Conservation (phyloP, 1,284 basidiomycete species). For the Fomes fomentarius region DNA sequence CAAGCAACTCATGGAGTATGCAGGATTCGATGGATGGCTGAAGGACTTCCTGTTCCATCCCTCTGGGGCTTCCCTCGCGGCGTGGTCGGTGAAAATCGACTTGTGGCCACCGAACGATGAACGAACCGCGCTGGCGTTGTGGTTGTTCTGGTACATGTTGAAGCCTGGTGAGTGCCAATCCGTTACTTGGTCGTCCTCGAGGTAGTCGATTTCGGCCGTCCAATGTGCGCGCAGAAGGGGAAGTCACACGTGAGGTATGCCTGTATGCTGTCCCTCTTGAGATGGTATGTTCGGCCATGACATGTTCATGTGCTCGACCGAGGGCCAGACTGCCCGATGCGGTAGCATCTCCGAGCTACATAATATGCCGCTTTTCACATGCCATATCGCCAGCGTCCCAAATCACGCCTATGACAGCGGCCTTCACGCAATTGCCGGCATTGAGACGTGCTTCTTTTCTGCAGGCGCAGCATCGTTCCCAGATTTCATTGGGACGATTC, state of each 20-base stretch:
- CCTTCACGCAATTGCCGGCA: not conserved
- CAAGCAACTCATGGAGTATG: slow-evolving; percentile 45
- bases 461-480: not conserved
- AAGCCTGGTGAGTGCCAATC: slow-evolving; percentile 52
- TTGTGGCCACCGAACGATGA: slow-evolving; percentile 40
- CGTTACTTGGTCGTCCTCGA: not conserved
- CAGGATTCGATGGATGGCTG: slow-evolving; percentile 40
- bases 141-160: slow-evolving; percentile 55
- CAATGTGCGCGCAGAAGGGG: not conserved
- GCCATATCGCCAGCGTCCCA: not conserved
- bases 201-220: too few species aligned
- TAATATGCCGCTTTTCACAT: not conserved
- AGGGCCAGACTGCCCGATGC: not conserved
- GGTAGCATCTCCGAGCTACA: too few species aligned
- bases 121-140: slow-evolving; percentile 39
- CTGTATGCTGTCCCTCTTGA: not conserved
- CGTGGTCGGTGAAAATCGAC: slow-evolving; percentile 30
- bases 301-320: not conserved
- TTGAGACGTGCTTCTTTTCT: not conserved
- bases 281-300: not conserved
- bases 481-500: not conserved
- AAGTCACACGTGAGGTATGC: not conserved
- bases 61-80: slow-evolving; percentile 37
- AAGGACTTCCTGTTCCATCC: slow-evolving; percentile 41
- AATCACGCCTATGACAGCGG: not conserved